Base-by-base conservation (phyloP, 2,329 filamentous ascomycete genomes). In the Chaetomium sp. region DNA sequence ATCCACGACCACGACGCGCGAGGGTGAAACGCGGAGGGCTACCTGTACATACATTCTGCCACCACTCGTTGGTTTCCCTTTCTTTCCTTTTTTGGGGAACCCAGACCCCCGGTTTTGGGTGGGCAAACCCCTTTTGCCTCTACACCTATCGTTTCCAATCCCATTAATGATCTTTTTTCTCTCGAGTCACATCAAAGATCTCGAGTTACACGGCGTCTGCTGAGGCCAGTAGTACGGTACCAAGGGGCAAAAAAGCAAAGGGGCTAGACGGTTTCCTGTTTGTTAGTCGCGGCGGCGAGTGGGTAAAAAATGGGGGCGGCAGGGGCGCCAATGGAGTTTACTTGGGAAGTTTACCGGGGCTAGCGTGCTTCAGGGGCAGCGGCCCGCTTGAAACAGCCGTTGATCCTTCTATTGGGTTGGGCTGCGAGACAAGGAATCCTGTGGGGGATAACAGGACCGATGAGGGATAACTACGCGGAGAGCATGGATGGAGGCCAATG, bases 81-180 rank as follows among this genome's bases (percentile, higher is more conserved):
- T 67, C 13, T 29, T 53, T 8, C 12, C 23, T 27, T 23, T 29
- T 53, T 25, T 13, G 35, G 38, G 35, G 12, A 25, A 23, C 16
- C 49, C 6, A 47, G 23, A 21, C 27, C 10, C 25, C 10, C 25
- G 42, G 23, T 10, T 29, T 29, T 29, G 5, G n/a, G n/a, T 55
- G 31, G 57, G 29, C 23, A 27, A 31, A 8, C 21, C 19, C 19
- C n/a, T 4, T 33, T 5, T 31, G 42, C 42, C 35, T 31, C 31
- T 21, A 31, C 38, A 3, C 47, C 47, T 45, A 8, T 33, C 23
- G 58, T 67, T 68, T 70, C 65, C 59, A 68, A 65, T 63, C 69
- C 56, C 68, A 64, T 66, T 62, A 29, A 29, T 3, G 27, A 21
- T 21, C 38, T 53, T 13, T 25, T 19, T 21, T 42, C 35, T 5